phyloP scores from a whole-genome alignment of 2,329 filamentous ascomycete genomes.

The Alternaria ethzedia region DNA sequence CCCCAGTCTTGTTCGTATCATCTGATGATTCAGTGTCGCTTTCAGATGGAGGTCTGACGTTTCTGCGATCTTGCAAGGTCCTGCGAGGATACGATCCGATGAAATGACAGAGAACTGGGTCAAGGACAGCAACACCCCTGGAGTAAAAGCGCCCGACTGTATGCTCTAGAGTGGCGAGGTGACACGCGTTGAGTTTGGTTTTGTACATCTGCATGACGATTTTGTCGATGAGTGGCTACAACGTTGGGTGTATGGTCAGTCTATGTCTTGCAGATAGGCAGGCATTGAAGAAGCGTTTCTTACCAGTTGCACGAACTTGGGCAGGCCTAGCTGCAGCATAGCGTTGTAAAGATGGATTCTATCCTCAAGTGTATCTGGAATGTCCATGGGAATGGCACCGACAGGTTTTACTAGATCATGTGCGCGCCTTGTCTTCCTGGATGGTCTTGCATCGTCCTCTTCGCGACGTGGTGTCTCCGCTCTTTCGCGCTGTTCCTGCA shows the following conservation, averaged over 20 bases:
- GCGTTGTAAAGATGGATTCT: conserved; percentile 32
- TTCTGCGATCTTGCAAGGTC: conserved; percentile 5
- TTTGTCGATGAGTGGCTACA: conserved; percentile 13
- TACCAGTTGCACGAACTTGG: conserved; percentile 9
- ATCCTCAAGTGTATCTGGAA: conserved; percentile 13
- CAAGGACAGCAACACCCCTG: conserved; percentile 18
- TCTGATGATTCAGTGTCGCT: not conserved
- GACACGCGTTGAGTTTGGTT: conserved; percentile 5
- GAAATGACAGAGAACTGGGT: conserved; percentile 27
- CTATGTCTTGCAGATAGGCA: not conserved
- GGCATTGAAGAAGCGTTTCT: not conserved
- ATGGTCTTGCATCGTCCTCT: not conserved
- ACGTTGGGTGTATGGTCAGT: not conserved
- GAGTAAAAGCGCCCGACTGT: conserved; percentile 25
- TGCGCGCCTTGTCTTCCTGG: not conserved
- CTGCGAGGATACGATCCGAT: conserved; percentile 21
- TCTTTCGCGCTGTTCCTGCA: conserved; percentile 10
- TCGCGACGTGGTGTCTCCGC: too few relatives aligned
- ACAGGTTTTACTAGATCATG: not conserved
- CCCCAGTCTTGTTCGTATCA: not conserved
- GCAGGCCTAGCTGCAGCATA: conserved; percentile 26
- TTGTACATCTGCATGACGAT: conserved; percentile 24
- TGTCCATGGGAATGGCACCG: not conserved
- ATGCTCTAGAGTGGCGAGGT: conserved; percentile 24
- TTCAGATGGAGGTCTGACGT: not conserved